Base-by-base conservation (phyloP, 371 early-diverging fungal species). In the Lichtheimia ornata region DNA sequence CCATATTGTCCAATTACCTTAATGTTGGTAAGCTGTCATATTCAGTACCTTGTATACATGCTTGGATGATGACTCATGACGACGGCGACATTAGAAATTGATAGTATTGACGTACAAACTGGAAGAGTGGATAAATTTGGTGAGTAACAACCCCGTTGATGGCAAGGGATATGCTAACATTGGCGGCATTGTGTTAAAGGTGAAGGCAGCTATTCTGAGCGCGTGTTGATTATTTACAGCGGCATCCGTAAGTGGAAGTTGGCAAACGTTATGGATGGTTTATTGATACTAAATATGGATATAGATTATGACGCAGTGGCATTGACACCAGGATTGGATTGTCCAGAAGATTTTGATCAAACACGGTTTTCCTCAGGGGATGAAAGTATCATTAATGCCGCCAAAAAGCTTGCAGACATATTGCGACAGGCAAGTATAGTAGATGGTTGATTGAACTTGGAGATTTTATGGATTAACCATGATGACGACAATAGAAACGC, bases 231-330 rank as follows among this genome's bases (percentile, higher is more conserved):
- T 51, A 72, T 86, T 43, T 86, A 86, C 54, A 84, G 81, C 35
- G 87, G 87, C 4, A 86, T 86, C 41, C 87, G 86, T 84, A 82
- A 72, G 82, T 72, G 3, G 5, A 24, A 40, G 12, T 50, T 14
- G 41, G 20, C 35, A 24, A 18, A 24, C 42, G 13, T 14, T 6
- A 12, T 28, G 28, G 17, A 13, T 28, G 11, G 12, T 30, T 22
- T 44, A 24, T 30, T 30, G 40, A 13, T 17, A 15, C 40, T 18
- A 0, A 47, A 49, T 44, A 12, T 24, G 2, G 13, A 24, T 45
- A 15, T 62, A 86, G 84, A 86, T 62, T 86, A 86, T 55, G 87
- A 86, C 61, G 87, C 84, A 0, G 45, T 86, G 9, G 87, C 82
- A 6, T 58, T 86, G 20, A 63, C 84, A 3, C 87, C 84, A 5